A percentile compares a stretch with the other conserved stretches of the same genome.
phyloP scores from a whole-genome alignment of 2,329 filamentous ascomycete species.

The Cercospora beticola region DNA sequence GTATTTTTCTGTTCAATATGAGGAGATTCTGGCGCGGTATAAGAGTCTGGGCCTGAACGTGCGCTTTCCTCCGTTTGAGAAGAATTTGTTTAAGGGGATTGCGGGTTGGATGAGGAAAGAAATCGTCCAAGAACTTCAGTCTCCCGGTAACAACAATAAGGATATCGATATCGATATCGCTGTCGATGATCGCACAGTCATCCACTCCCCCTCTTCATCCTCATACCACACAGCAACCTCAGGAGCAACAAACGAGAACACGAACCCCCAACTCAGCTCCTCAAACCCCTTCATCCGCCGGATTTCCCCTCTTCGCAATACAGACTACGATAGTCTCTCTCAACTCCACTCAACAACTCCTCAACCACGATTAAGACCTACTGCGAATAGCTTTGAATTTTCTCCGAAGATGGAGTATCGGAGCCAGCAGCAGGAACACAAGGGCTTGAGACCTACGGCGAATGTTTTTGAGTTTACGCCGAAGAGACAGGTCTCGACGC shows the following conservation, averaged over 20 bases:
- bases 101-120: neutral
- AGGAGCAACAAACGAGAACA: neutral
- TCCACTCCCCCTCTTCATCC: neutral
- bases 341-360: neutral
- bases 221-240: neutral
- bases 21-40: neutral
- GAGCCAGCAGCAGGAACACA: neutral
- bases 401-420: neutral
- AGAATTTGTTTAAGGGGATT: neutral
- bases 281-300: conserved; percentile 9
- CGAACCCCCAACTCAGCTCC: neutral
- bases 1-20: neutral
- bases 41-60: neutral
- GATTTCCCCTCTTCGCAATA: neutral
- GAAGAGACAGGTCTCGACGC: neutral
- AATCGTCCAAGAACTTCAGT: neutral
- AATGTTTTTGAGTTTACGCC: neutral
- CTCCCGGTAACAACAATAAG: too few relatives aligned
- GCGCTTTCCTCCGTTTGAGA: neutral
- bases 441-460: neutral
- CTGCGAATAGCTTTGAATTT: neutral
- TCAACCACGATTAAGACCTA: neutral
- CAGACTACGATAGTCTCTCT: neutral
- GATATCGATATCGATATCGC: neutral
- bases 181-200: neutral